A percentile compares a stretch with the other conserved stretches of the same genome.
These are phyloP conservation scores for Claviceps citrina DNA, from an alignment of 2,329 filamentous ascomycete genomes.

Conservation along the genomic window DNA sequence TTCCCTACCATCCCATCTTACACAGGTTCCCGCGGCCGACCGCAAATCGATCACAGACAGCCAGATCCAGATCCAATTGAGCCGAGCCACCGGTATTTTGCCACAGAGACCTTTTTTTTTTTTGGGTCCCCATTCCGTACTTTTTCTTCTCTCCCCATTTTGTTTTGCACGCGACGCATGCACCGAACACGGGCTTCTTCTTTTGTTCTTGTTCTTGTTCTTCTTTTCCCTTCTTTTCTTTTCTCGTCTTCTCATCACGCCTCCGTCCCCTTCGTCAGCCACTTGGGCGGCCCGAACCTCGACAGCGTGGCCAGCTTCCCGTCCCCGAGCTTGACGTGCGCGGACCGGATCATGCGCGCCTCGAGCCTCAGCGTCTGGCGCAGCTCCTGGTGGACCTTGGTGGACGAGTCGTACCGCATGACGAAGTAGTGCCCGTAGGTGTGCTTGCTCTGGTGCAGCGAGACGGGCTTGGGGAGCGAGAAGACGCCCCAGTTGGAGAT, in stretches of 20 bases:
- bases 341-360: constrained; percentile 77
- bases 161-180: no score
- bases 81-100: no score
- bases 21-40: no score
- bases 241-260: constrained; percentile 9
- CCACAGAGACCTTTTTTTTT: no score
- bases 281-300: constrained; percentile 34
- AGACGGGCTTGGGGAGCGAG: constrained; percentile 63
- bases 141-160: no score
- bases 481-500: constrained; percentile 93
- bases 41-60: no score
- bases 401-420: constrained; percentile 80
- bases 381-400: constrained; percentile 58
- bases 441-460: constrained; percentile 71
- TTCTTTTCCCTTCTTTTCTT: no score
- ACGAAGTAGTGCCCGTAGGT: constrained; percentile 89
- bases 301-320: constrained; percentile 37
- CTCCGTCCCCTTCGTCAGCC: constrained; percentile 25
- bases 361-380: constrained; percentile 66
- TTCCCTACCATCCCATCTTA: no score
- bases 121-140: no score
- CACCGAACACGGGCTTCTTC: no score
- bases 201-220: no score
- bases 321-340: constrained; percentile 71
- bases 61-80: no score